Evolutionary conservation across 2,329 filamentous ascomycete genomes (phyloP), one percentile per base, ranked within the genome.

Genomic region (Claviceps digitariae): DNA sequence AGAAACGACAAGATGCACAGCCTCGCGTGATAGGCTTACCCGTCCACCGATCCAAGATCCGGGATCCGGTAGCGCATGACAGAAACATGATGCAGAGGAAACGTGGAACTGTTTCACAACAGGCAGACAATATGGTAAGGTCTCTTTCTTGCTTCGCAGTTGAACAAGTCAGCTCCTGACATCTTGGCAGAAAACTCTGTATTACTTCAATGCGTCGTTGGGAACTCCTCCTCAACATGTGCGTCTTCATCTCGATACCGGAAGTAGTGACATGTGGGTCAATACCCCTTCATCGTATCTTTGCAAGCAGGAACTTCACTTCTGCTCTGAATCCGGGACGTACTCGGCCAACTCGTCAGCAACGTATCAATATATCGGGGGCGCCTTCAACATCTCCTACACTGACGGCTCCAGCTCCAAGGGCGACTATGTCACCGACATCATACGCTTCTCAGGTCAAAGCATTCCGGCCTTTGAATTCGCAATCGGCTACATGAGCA

Each of bases 341-440:
- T 95, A 90, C 67, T 66, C 70, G 45, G 77, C 86, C 43, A 84
- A 86, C 64, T 68, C 74, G 1, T 95, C 89, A 0, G 88, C 86
- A 2, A 87, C 88, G 2, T 91, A 90, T 67, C 62, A 75, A 36
- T 89, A 83, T 63, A 68, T 95, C 52, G 83, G 82, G 57, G 82
- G 79, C 62, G 75, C 82, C 56, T 95, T 96, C 72, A 90, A 91
- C 69, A 95, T 95, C 58, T 82, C 83, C 1, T 95, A 95, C 59
- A 84, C 86, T 43, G 90, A 95, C 67, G 87, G 87, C 47, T 86
- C 86, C 0, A 81, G 82, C 5, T 86, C 89, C 0, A 66, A 71
- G 1, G 90, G 90, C 36, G 86, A 93, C 67, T 95, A 95, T 65
- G 87, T 81, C 2, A 82, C 78, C 4, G 90, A 96, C 63, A 84